Evolutionary conservation across 1,284 basidiomycete species (phyloP), one percentile per base, ranked within the genome.

Genomic region (Leccinum subfulvum): DNA sequence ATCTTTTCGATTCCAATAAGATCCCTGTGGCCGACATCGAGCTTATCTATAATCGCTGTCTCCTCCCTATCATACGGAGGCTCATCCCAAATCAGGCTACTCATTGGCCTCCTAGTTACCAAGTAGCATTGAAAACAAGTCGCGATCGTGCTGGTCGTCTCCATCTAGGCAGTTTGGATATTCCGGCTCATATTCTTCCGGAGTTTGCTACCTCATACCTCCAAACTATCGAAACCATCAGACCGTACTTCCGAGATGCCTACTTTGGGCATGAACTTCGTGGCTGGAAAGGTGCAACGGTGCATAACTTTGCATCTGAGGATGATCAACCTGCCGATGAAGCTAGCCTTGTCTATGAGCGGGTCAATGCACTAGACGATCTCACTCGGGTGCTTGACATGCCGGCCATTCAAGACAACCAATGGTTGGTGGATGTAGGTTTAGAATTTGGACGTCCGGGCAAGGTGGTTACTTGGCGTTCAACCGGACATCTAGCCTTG

Each of bases 261-360:
- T 67, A 69, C n/a, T 68, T 68, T 28, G 58, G 28, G 1, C 67
- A 68, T 30, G 62, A 68, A 39, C 41, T 68, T 1, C 35, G 30
- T 3, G 60, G 67, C 5, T 67, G 62, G 62, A 68, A 64, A 23
- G 58, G 3, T 0, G 59, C 49, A 0, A 69, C 53, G 0, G 49
- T 61, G 2, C 67, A 69, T 3, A 56, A 65, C 13, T 16, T 56
- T 13, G 30, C 49, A 58, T 7, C 28, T 11, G 39, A 58, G 13
- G 26, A 39, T 21, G 26, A 39, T 21, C n/a, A 47, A 8, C 8
- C 33, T 9, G 7, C 3, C 6, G 26, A 3, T 47, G 44, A 5
- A 18, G 23, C 26, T 16, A 30, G 26, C 4, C 4, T 26, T 13
- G 18, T 4, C 3, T 41, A 63, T 4, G 21, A 58, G 6, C 4